These are phyloP conservation scores for Sporisorium iseilematis-ciliati DNA, from an alignment of 1,284 basidiomycete genomes.

Conservation along the genomic window DNA sequence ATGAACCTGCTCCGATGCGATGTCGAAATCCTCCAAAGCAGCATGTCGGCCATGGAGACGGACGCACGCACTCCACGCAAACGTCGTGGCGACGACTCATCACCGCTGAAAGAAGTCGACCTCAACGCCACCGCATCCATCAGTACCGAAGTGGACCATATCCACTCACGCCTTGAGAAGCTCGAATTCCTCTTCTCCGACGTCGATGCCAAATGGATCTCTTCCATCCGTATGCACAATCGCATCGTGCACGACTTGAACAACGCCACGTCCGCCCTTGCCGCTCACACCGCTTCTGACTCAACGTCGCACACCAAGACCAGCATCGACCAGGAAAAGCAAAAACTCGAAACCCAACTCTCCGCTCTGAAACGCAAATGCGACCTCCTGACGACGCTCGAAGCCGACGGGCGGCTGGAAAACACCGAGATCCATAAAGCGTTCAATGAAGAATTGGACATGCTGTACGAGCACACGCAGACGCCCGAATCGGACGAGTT, in stretches of 20 bases:
- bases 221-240: constrained; percentile 44
- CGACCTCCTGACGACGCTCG: constrained; percentile 60
- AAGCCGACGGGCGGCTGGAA: constrained; percentile 65
- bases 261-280: constrained; percentile 8
- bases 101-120: constrained; percentile 21
- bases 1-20: constrained; percentile 37
- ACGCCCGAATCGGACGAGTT: constrained; percentile 59
- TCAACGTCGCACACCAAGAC: neutral
- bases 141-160: constrained; percentile 22
- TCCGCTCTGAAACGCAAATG: constrained; percentile 56
- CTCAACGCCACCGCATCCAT: constrained; percentile 21
- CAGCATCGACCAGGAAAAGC: constrained; percentile 15
- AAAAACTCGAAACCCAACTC: constrained; percentile 45
- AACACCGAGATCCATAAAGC: constrained; percentile 68
- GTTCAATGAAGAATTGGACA: constrained; percentile 68
- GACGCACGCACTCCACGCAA: constrained; percentile 30
- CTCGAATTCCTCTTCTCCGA: constrained; percentile 24
- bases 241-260: constrained; percentile 38
- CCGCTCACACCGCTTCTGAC: neutral
- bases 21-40: constrained; percentile 29
- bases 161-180: constrained; percentile 23
- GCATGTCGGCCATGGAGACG: constrained; percentile 16
- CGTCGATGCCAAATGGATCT: constrained; percentile 38
- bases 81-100: constrained; percentile 17
- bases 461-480: constrained; percentile 64